Evolutionary conservation across 2,329 filamentous ascomycete species (phyloP), one percentile per base, ranked within the genome.

Genomic region (Clonostachys chloroleuca): DNA sequence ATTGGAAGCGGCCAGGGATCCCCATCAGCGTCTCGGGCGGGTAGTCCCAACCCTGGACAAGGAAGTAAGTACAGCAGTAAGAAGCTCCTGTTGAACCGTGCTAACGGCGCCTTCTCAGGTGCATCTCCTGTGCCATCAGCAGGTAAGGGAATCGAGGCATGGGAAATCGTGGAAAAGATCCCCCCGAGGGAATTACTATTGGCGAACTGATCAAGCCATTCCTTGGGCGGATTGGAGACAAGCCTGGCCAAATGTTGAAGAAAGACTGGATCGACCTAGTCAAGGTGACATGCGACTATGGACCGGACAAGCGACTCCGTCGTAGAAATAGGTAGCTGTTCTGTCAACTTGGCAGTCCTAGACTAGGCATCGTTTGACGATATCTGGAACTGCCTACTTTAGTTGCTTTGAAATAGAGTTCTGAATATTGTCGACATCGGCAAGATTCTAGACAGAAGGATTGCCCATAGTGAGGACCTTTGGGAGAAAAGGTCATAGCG

Each of bases 231-330:
- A 67, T 85, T 12, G 74, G 73, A 18, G 74, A 77, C 18, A 66
- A 68, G 7, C 71, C 74, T 6, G 72, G 74, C 5, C 70, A 75
- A 55, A 80, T 79, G 59, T 66, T 68, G 5, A 75, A 74, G 53
- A 64, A 66, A 34, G 74, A 80, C 24, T 86, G 81, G 74, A 77
- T 86, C 50, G 67, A 70, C 47, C 59, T 85, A 48, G 80, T 86
- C 12, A 81, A 77, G 60, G 69, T 73, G 35, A 69, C 79, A 36
- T 74, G 77, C 2, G 66, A 70, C 13, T 83, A 77, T 59, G 75
- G 72, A 2, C 53, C 70, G 0, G 78, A 83, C 49, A 85, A 83
- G 63, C 64, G 80, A 12, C 54, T 73, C 40, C 24, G 24, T 30
- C 24, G 24, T 30, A 30, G 24, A 30, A 30, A 30, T 30, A 30